These are phyloP conservation scores for Chlorokybus atmophyticus DNA, from an alignment of 139 green algal genomes.

Conservation along the genomic window DNA sequence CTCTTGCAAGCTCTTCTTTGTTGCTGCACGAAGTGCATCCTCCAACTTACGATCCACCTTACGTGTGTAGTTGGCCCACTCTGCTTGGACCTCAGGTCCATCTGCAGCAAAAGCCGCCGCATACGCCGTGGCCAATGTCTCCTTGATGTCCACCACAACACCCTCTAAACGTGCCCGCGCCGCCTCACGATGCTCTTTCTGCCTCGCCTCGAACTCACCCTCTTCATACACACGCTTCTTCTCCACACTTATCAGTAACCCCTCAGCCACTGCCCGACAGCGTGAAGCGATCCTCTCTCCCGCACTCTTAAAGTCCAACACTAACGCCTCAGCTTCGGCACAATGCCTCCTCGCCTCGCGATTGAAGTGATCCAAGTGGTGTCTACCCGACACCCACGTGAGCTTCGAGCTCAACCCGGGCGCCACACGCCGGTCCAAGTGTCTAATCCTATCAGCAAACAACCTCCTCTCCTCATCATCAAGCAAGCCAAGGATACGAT, in stretches of 20 bases:
- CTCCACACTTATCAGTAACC: conserved; percentile 64
- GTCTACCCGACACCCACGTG: conserved; percentile 48
- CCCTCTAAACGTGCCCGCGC: conserved; percentile 22
- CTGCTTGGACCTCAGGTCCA: conserved; percentile 64
- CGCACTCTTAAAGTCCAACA: conserved; percentile 67
- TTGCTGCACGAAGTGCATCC: conserved; percentile 54
- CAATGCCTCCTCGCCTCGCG: conserved; percentile 55
- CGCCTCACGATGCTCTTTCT: conserved; percentile 45
- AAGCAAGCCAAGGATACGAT: conserved; percentile 57
- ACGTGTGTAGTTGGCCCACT: conserved; percentile 66
- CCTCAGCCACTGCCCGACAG: too few species aligned
- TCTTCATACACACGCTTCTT: conserved; percentile 74
- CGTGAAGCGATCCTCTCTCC: too few species aligned
- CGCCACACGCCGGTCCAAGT: conserved; percentile 69
- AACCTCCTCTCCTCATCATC: conserved; percentile 60
- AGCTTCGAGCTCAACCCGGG: conserved; percentile 67
- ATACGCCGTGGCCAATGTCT: conserved; percentile 40
- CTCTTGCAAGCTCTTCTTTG: conserved; percentile 60
- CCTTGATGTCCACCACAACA: conserved; percentile 39
- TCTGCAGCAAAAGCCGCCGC: conserved; percentile 59
- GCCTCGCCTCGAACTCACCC: conserved; percentile 53
- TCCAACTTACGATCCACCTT: conserved; percentile 68
- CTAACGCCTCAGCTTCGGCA: conserved; percentile 45
- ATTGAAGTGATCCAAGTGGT: conserved; percentile 63
- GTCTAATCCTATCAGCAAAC: conserved; percentile 64